phyloP scores from a whole-genome alignment of 2,329 filamentous ascomycete genomes.

The Cordyceps tenuipes region DNA sequence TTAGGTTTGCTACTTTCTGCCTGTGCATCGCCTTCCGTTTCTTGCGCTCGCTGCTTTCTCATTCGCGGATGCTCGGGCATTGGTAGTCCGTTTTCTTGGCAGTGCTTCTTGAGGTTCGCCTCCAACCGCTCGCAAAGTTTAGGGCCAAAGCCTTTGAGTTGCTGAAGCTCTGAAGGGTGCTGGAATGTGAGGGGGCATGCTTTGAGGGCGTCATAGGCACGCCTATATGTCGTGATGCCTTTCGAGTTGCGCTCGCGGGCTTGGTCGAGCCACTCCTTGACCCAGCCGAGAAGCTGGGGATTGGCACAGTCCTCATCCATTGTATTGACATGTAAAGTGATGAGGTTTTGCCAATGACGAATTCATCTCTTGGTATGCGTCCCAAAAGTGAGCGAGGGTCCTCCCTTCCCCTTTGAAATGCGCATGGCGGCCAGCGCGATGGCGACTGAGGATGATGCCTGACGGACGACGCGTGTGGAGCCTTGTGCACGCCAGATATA shows the following conservation, averaged over 20 bases:
- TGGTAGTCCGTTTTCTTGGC: slow-evolving; percentile 56
- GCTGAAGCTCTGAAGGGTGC: slow-evolving; percentile 64
- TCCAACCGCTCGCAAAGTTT: slow-evolving; percentile 64
- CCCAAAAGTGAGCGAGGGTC: background rate
- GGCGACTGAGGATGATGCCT: background rate
- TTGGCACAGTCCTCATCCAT: slow-evolving; percentile 40
- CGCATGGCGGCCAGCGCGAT: background rate
- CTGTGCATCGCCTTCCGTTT: slow-evolving; percentile 25
- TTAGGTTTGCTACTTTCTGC: slow-evolving; percentile 24
- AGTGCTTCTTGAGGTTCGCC: slow-evolving; percentile 51
- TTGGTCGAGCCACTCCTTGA: slow-evolving; percentile 68
- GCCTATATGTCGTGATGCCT: slow-evolving; percentile 62
- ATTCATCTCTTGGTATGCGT: background rate
- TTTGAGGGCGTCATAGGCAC: slow-evolving; percentile 69
- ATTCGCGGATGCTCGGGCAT: slow-evolving; percentile 53
- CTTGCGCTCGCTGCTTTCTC: slow-evolving; percentile 28
- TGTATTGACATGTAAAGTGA: background rate
- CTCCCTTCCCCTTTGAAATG: background rate
- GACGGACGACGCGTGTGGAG: background rate
- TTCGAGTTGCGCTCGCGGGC: slow-evolving; percentile 63
- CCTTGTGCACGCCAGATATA: background rate
- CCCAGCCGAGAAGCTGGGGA: slow-evolving; percentile 61
- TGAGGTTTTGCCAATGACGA: too few relatives aligned
- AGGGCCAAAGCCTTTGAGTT: slow-evolving; percentile 65
- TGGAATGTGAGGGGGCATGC: slow-evolving; percentile 61